Evolutionary conservation across 352 stramenopile species (phyloP).

Genomic region (Globisporangium emineosum): DNA sequence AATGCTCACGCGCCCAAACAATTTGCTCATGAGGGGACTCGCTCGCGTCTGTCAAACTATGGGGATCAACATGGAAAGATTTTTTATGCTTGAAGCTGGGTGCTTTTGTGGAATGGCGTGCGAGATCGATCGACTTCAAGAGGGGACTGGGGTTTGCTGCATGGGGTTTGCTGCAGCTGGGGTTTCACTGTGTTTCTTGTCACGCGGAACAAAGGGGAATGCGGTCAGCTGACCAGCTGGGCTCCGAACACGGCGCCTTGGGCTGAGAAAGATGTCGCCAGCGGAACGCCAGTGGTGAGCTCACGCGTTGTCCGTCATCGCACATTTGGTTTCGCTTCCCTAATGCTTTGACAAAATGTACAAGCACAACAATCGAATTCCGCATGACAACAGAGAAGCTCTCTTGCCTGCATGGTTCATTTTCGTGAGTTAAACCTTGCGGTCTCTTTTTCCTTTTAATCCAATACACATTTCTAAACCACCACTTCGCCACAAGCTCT

Average conservation of each 20-base stretch:
- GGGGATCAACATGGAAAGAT: background rate
- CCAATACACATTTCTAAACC: constrained; percentile 14
- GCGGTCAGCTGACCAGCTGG: background rate
- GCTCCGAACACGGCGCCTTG: background rate
- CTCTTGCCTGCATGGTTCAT: background rate
- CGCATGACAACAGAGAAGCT: background rate
- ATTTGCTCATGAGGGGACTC: background rate
- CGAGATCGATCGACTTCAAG: too few species aligned
- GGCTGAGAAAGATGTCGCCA: background rate
- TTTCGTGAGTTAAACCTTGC: background rate
- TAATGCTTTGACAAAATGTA: background rate
- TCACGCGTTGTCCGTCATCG: too few species aligned
- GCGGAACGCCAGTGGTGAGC: background rate
- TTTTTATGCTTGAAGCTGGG: background rate
- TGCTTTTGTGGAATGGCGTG: background rate
- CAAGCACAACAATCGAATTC: background rate
- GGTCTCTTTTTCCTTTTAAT: constrained; percentile 6
- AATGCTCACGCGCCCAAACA: background rate
- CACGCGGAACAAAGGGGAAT: background rate
- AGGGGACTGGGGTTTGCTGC: too few species aligned
- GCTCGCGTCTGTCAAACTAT: background rate
- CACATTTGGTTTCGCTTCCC: too few species aligned
- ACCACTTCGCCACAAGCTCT: constrained; percentile 3
- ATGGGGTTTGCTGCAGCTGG: too few species aligned
- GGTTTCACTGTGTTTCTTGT: background rate